Evolutionary conservation across 2,329 filamentous ascomycete genomes (phyloP).

Genomic region (Diaporthe sp.): DNA sequence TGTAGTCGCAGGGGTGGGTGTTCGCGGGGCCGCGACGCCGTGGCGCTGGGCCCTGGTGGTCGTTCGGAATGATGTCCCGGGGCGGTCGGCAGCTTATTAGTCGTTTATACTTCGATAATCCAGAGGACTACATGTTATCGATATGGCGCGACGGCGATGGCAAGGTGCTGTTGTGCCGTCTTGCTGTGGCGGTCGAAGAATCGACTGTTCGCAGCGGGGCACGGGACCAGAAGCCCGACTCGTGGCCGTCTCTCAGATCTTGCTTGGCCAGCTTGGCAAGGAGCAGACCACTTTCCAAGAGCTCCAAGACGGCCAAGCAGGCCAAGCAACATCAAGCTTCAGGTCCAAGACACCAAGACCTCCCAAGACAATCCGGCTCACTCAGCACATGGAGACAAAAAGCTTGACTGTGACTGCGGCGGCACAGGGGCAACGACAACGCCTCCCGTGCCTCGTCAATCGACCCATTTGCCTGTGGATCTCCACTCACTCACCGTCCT

Average conservation of each 20-base stretch:
- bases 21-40: background rate
- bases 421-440: background rate
- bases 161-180: background rate
- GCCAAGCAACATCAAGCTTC: conserved; percentile 24
- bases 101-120: too few species aligned
- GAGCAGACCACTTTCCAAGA: conserved; percentile 8
- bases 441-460: background rate
- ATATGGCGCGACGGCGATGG: background rate
- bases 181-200: background rate
- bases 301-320: conserved; percentile 18
- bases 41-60: too few species aligned
- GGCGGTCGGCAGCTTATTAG: background rate
- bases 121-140: background rate
- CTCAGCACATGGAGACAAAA: background rate
- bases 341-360: conserved; percentile 4
- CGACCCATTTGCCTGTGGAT: background rate
- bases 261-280: conserved; percentile 5
- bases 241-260: background rate
- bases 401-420: conserved; percentile 3
- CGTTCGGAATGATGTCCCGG: too few species aligned
- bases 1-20: background rate
- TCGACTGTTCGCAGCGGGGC: background rate
- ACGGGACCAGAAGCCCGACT: background rate
- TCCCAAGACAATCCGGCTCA: conserved; percentile 21
- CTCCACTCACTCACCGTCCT: background rate